Conservation (phyloP, 1,284 basidiomycete genomes). For the Inonotus obliquus region DNA sequence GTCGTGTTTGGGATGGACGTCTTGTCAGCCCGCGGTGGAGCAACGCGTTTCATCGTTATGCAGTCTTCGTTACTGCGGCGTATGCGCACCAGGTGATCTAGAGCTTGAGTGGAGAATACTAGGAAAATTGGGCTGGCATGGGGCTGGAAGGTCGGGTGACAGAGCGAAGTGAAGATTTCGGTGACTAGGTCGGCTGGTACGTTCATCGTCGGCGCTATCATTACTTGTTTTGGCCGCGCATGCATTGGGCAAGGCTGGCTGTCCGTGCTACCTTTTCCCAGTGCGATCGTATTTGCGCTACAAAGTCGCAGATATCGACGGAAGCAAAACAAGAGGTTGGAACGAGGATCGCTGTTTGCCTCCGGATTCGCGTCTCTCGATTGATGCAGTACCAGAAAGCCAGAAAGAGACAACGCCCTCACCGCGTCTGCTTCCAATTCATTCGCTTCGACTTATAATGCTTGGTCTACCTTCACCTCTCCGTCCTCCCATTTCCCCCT, state of each 20-base stretch:
- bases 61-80: background rate
- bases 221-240: background rate
- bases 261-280: background rate
- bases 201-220: background rate
- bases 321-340: background rate
- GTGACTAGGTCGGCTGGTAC: background rate
- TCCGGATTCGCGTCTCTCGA: background rate
- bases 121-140: background rate
- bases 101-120: background rate
- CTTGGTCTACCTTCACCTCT: background rate
- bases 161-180: background rate
- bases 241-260: background rate
- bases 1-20: background rate
- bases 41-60: background rate
- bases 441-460: conserved; percentile 1
- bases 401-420: conserved; percentile 5
- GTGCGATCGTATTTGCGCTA: background rate
- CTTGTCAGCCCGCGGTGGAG: background rate
- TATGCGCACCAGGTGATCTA: background rate
- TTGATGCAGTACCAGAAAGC: background rate
- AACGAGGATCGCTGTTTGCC: background rate
- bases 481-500: background rate
- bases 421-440: background rate
- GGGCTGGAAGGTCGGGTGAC: background rate
- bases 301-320: background rate